These are phyloP conservation scores for Exsudoporus floridanus DNA, from an alignment of 1,284 basidiomycete species.

Conservation along the genomic window DNA sequence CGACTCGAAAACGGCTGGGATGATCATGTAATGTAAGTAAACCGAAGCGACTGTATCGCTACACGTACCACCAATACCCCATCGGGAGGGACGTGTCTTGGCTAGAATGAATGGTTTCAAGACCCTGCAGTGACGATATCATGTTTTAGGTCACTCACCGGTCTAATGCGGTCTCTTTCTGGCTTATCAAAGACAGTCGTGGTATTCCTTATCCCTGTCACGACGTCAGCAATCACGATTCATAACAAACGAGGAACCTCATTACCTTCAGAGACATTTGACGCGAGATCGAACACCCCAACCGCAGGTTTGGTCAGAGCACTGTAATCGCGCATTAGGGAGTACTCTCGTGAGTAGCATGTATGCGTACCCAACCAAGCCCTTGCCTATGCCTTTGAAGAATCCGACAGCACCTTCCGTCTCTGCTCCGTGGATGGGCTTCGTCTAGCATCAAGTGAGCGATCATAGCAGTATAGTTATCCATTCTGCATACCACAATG, in stretches of 20 bases:
- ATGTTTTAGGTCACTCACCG: conserved; percentile 47
- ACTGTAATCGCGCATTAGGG: conserved; percentile 41
- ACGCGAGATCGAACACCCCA: conserved; percentile 94
- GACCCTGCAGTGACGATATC: neutral
- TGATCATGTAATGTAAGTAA: conserved; percentile 7
- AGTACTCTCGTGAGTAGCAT: conserved; percentile 7
- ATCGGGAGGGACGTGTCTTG: conserved; percentile 84
- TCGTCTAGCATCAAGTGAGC: conserved; percentile 53
- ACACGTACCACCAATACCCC: conserved; percentile 76
- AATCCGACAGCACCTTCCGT: conserved; percentile 93
- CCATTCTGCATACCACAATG: conserved; percentile 65
- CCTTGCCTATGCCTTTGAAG: conserved; percentile 97
- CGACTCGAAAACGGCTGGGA: conserved; percentile 80
- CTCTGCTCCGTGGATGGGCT: conserved; percentile 97
- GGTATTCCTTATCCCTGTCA: conserved; percentile 85
- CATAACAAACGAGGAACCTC: neutral
- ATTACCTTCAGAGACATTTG: conserved; percentile 91
- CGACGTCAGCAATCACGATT: conserved; percentile 6
- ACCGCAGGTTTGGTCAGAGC: conserved; percentile 96
- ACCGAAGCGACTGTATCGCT: neutral
- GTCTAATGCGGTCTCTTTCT: conserved; percentile 83
- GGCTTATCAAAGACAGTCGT: conserved; percentile 97
- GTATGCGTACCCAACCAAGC: conserved; percentile 79
- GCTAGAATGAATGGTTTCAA: conserved; percentile 42
- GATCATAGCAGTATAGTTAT: neutral